These are phyloP conservation scores for Trypanosoma lewisi DNA, from an alignment of 208 protist species.

Conservation along the genomic window DNA sequence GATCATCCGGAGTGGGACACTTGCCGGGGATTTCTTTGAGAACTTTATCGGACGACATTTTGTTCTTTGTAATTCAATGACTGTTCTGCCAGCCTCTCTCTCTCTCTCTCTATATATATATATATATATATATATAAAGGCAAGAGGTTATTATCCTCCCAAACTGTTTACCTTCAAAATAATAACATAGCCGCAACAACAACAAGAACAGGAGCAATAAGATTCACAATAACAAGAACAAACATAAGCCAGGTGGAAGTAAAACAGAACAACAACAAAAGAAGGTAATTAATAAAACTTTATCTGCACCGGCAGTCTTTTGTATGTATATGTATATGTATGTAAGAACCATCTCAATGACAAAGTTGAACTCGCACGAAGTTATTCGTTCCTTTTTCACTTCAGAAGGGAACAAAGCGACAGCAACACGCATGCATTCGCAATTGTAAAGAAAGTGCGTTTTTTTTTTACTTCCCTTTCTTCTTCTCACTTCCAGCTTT, in stretches of 20 bases:
- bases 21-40: conserved; percentile 49
- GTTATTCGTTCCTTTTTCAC: no score
- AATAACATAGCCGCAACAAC: neutral
- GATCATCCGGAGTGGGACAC: conserved; percentile 56
- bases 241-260: neutral
- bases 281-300: no score
- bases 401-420: no score
- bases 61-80: conserved; percentile 6
- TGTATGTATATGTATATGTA: no score
- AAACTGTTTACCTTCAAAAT: neutral
- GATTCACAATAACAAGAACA: neutral
- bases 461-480: no score
- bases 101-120: neutral
- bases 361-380: no score
- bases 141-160: neutral
- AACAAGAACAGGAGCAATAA: neutral
- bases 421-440: no score
- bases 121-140: conserved; percentile 8
- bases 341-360: no score
- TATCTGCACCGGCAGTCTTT: no score
- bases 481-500: no score
- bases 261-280: conserved; percentile 7
- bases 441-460: no score
- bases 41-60: conserved; percentile 20
- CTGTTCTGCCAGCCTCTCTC: no score